Evolutionary conservation across 768 basidiomycete genomes (phyloP).

Genomic region (Amyloporia xantha): DNA sequence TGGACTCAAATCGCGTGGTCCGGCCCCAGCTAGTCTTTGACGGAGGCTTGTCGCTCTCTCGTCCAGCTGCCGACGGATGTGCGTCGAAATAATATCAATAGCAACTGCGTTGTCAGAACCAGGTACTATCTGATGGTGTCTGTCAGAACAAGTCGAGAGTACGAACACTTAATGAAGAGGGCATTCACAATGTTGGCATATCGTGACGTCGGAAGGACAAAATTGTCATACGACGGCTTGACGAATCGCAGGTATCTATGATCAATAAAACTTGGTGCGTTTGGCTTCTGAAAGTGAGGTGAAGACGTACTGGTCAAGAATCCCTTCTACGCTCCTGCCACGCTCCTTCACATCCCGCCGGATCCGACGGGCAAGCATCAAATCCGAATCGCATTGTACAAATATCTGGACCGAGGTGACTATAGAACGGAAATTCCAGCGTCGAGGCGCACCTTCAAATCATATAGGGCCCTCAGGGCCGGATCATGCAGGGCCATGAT

Average conservation of each 20-base stretch:
- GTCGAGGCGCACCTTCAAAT: slow-evolving; percentile 62
- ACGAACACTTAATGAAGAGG: background rate
- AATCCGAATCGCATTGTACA: slow-evolving; percentile 90
- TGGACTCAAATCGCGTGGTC: slow-evolving; percentile 17
- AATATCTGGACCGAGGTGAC: slow-evolving; percentile 47
- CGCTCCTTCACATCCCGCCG: slow-evolving; percentile 84
- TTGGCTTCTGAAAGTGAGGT: background rate
- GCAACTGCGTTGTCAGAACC: slow-evolving; percentile 86
- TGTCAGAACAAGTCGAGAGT: background rate
- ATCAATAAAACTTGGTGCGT: background rate
- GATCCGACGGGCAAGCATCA: slow-evolving; percentile 95
- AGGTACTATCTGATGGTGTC: slow-evolving; percentile 77
- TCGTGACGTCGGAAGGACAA: slow-evolving; percentile 80
- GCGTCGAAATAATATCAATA: slow-evolving; percentile 89
- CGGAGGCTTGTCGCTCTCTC: slow-evolving; percentile 73
- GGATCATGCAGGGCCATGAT: slow-evolving; percentile 88
- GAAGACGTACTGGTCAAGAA: slow-evolving; percentile 72
- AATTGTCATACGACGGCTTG: slow-evolving; percentile 92
- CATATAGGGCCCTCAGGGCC: slow-evolving; percentile 71
- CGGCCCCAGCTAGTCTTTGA: slow-evolving; percentile 52
- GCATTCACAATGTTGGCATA: slow-evolving; percentile 78
- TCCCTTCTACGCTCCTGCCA: slow-evolving; percentile 76
- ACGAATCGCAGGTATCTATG: slow-evolving; percentile 86
- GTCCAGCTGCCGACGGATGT: slow-evolving; percentile 77
- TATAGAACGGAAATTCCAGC: background rate